Evolutionary conservation across 768 basidiomycete genomes (phyloP), one percentile per base, ranked within the genome.

Genomic region (Lactarius indigo): DNA sequence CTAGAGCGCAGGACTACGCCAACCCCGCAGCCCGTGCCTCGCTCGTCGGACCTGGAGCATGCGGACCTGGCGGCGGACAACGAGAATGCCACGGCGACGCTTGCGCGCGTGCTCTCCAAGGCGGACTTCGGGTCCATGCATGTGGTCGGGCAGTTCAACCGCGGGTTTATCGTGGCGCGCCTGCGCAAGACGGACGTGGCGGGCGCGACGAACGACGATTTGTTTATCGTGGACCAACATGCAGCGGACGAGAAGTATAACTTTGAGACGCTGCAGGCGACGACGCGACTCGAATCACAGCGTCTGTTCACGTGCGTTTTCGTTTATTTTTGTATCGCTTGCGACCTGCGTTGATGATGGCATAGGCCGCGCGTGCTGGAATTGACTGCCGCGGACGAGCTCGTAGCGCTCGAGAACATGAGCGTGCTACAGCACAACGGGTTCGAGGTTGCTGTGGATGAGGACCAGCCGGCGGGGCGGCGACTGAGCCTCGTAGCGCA

Each of bases 241-340:
- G 96, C 96, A 5, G 89, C 93, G 6, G 97, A 99, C 76, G 97
- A 98, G 77, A 98, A 98, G 79, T 98, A 92, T 78, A 98, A 98
- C 75, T 98, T 98, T 74, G 97, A 98, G 80, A 91, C 85, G 1
- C 78, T 98, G 64, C 96, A 98, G 76, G 82, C 85, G 70, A 94
- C 88, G n/a, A 98, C 96, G 13, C 84, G 83, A 60, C 95, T 99
- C 64, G 84, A 91, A 70, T 92, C 91, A 2, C 96, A 98, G 72
- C 86, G 80, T 67, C 80, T 98, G 5, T 85, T 96, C 75, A 83
- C 83, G 96, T 96, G 70, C 63, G 86, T 78, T 78, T 78, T 55
- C 30, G 31, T 30, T 41, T 65, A 50, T 35, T 50, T 47, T 50
- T 23, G 23, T n/a, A 13, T 26, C n/a, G 4, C 26, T 7, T 7